phyloP scores from a whole-genome alignment of 176 grass and related monocot species.

The Secale cereale region DNA sequence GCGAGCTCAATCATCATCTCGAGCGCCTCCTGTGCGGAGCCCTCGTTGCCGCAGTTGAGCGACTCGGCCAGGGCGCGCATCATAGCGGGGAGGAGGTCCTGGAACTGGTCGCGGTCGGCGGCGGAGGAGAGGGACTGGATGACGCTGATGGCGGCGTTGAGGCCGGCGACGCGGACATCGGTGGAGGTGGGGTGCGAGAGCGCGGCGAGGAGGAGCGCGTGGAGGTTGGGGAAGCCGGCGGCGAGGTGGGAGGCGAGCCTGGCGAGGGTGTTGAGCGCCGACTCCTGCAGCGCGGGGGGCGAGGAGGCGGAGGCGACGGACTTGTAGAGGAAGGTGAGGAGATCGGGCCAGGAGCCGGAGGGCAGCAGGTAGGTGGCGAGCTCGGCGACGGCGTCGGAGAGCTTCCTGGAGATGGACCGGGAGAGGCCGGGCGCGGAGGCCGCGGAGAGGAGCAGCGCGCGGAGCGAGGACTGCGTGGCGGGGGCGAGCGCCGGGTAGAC shows the following conservation, averaged over 20 bases:
- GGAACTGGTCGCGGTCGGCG: constrained; percentile 58
- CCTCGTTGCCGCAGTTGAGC: constrained; percentile 90
- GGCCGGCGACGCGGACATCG: constrained; percentile 78
- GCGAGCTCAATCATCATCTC: constrained; percentile 96
- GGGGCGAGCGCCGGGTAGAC: constrained; percentile 56
- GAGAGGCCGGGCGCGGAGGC: constrained; percentile 30
- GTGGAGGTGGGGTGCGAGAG: constrained; percentile 74
- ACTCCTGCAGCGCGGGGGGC: constrained; percentile 64
- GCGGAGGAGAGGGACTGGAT: constrained; percentile 76
- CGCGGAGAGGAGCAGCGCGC: constrained; percentile 71
- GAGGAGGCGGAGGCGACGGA: constrained; percentile 62
- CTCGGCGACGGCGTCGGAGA: constrained; percentile 83
- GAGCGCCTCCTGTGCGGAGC: constrained; percentile 83
- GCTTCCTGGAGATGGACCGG: constrained; percentile 76
- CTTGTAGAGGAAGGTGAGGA: constrained; percentile 88
- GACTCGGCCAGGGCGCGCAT: constrained; percentile 86
- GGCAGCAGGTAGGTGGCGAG: constrained; percentile 72
- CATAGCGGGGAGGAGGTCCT: constrained; percentile 91
- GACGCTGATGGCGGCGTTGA: constrained; percentile 74
- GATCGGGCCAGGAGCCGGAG: constrained; percentile 56
- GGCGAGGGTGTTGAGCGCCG: constrained; percentile 71
- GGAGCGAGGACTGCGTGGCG: constrained; percentile 59
- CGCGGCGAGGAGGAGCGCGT: constrained; percentile 60
- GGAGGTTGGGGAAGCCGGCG: constrained; percentile 66
- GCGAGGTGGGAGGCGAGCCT: constrained; percentile 64